phyloP scores from a whole-genome alignment of 306 rosid species.

The Hippophae tibetana region DNA sequence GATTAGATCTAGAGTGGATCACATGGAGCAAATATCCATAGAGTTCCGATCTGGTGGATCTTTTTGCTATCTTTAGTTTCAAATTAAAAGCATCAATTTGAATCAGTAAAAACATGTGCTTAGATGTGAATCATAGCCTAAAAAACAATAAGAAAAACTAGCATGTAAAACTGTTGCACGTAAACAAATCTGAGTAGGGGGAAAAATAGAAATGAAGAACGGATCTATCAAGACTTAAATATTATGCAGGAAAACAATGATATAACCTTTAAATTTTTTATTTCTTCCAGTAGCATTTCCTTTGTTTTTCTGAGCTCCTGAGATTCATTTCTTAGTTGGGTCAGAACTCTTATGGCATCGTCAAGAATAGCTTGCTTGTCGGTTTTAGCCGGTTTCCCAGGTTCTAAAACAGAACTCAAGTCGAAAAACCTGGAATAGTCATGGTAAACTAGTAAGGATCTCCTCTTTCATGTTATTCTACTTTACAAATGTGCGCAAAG shows the following conservation, averaged over 20 bases:
- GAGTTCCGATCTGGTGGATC: too few species aligned
- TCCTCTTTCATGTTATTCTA: neutral
- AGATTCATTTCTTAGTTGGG: conserved; percentile 64
- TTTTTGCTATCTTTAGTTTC: too few species aligned
- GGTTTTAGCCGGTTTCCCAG: conserved; percentile 59
- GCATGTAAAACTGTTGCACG: too few species aligned
- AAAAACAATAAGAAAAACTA: too few species aligned
- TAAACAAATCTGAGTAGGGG: too few species aligned
- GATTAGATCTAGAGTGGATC: too few species aligned
- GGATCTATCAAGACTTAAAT: too few species aligned
- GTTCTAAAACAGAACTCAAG: conserved; percentile 71
- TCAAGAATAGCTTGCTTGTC: conserved; percentile 79
- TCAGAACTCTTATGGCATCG: conserved; percentile 74
- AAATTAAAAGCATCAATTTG: too few species aligned
- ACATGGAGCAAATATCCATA: too few species aligned
- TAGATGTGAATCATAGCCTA: too few species aligned
- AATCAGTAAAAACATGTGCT: too few species aligned
- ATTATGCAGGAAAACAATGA: neutral
- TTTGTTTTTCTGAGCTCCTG: conserved; percentile 68
- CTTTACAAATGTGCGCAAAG: neutral
- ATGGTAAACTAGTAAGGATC: neutral
- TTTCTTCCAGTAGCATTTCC: conserved; percentile 63
- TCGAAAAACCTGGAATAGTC: conserved; percentile 52
- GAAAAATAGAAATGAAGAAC: too few species aligned
- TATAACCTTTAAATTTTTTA: conserved; percentile 62